These are phyloP conservation scores for Exophiala sp. DNA, from an alignment of 2,329 filamentous ascomycete species.

Conservation along the genomic window DNA sequence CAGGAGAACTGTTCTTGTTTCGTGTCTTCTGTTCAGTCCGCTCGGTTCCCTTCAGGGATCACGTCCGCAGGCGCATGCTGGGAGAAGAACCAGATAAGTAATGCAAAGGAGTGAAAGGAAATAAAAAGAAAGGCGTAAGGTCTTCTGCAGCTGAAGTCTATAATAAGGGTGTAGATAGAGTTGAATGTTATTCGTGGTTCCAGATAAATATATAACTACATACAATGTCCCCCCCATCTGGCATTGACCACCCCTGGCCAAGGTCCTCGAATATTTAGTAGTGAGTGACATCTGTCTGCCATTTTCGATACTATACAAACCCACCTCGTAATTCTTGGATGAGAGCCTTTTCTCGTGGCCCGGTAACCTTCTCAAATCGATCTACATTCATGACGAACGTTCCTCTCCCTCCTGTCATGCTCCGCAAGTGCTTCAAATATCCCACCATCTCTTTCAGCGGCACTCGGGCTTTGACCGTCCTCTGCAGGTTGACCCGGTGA, in stretches of 20 bases:
- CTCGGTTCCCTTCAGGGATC: neutral
- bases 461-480: constrained; percentile 74
- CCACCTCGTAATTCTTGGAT: constrained; percentile 41
- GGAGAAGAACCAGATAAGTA: neutral
- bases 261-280: neutral
- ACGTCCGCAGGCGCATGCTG: neutral
- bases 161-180: neutral
- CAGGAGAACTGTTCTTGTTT: neutral
- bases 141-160: neutral
- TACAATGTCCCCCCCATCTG: neutral
- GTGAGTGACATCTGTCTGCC: neutral
- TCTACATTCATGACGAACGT: constrained; percentile 71
- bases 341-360: constrained; percentile 54
- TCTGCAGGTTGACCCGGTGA: constrained; percentile 40
- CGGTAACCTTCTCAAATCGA: constrained; percentile 61
- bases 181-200: neutral
- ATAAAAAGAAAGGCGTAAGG: neutral
- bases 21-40: neutral
- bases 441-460: constrained; percentile 96
- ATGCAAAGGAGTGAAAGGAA: neutral
- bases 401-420: constrained; percentile 77
- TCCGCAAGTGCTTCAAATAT: constrained; percentile 81
- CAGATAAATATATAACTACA: neutral
- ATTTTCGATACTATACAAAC: neutral
- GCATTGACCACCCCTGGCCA: neutral